A percentile compares a stretch with the other conserved stretches of the same genome.
phyloP scores from a whole-genome alignment of 352 stramenopile species.

The Pythium brachiatum region DNA sequence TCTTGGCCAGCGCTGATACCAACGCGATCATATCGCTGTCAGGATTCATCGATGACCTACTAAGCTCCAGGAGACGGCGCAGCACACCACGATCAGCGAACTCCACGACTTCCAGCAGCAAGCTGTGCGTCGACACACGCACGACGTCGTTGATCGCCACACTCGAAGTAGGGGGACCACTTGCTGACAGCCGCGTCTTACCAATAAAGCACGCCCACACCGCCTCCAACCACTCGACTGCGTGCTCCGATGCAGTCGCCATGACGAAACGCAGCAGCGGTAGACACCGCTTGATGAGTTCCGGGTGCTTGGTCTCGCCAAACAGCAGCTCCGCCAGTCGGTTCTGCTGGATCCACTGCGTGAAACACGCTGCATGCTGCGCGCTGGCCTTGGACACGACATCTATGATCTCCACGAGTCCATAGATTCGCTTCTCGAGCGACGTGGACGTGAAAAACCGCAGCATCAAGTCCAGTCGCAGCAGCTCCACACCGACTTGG shows the following conservation, averaged over 20 bases:
- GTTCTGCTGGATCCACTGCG: conserved; percentile 52
- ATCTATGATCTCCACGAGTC: conserved; percentile 60
- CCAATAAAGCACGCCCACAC: conserved; percentile 56
- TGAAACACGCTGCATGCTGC: conserved; percentile 33
- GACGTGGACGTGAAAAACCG: conserved; percentile 52
- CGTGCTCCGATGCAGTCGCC: not conserved
- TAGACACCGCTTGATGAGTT: conserved; percentile 60
- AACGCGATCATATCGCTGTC: conserved; percentile 11
- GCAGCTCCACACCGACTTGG: conserved; percentile 36
- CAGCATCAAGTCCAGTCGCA: conserved; percentile 52
- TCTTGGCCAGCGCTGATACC: conserved; percentile 11
- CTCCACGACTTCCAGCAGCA: conserved; percentile 54
- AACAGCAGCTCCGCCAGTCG: conserved; percentile 52
- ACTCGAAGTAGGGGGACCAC: not conserved
- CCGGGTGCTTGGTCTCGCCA: conserved; percentile 60
- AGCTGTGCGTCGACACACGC: conserved; percentile 34
- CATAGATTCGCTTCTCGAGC: conserved; percentile 73
- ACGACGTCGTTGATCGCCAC: conserved; percentile 37
- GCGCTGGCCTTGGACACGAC: conserved; percentile 41
- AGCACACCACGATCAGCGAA: conserved; percentile 36
- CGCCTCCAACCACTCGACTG: conserved; percentile 39
- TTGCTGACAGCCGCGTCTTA: not conserved
- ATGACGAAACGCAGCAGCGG: conserved; percentile 62
- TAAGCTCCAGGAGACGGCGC: conserved; percentile 28
- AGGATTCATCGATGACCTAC: conserved; percentile 10